phyloP scores from a whole-genome alignment of 2,329 filamentous ascomycete species.

The Sphaerulina populicola region DNA sequence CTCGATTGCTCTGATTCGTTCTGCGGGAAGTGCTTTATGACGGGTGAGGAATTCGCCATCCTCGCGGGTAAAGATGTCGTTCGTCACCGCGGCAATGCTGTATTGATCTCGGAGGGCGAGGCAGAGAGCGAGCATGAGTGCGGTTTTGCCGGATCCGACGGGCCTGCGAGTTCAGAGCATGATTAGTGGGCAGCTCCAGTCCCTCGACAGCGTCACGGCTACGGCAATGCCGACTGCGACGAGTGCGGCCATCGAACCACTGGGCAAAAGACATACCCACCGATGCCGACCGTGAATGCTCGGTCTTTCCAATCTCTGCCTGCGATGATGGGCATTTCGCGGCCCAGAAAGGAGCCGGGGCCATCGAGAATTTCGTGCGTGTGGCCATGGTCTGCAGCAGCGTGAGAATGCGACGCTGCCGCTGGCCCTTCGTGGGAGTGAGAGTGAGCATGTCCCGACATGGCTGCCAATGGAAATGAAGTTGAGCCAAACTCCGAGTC shows the following conservation, averaged over 20 bases:
- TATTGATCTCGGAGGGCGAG: slow-evolving; percentile 69
- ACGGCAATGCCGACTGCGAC: no score
- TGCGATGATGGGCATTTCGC: slow-evolving; percentile 89
- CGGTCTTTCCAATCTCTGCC: slow-evolving; percentile 79
- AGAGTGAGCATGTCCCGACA: slow-evolving; percentile 28
- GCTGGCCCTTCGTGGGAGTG: slow-evolving; percentile 45
- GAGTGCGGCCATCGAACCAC: no score
- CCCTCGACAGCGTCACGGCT: no score
- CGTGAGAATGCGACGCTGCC: slow-evolving; percentile 31
- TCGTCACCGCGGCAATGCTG: slow-evolving; percentile 90
- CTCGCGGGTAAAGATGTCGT: slow-evolving; percentile 97
- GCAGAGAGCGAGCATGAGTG: slow-evolving; percentile 90
- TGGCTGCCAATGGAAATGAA: slow-evolving; percentile 1
- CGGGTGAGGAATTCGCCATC: slow-evolving; percentile 95
- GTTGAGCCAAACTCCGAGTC: neutral
- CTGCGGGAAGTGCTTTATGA: slow-evolving; percentile 70
- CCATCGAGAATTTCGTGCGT: slow-evolving; percentile 92
- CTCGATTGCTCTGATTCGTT: slow-evolving; percentile 89
- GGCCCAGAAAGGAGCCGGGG: slow-evolving; percentile 77
- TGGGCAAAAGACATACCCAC: slow-evolving; percentile 56
- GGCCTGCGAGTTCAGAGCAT: slow-evolving; percentile 50
- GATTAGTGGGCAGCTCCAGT: neutral
- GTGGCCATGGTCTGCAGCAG: slow-evolving; percentile 71
- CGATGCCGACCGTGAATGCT: slow-evolving; percentile 95
- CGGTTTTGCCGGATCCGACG: slow-evolving; percentile 94